These are phyloP conservation scores for Oidium heveae DNA, from an alignment of 2,329 filamentous ascomycete species.

Conservation along the genomic window DNA sequence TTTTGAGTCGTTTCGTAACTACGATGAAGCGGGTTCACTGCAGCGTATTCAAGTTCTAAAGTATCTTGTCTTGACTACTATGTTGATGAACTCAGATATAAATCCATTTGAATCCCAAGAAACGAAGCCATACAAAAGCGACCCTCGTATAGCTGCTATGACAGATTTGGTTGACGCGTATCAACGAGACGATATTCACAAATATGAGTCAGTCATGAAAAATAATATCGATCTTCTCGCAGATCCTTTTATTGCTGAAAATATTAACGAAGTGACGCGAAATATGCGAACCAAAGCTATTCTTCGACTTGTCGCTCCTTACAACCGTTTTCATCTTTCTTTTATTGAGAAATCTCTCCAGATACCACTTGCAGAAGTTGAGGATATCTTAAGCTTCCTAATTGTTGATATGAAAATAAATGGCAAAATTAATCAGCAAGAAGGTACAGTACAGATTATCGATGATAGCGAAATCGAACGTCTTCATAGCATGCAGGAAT, in stretches of 20 bases:
- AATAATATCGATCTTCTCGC: slow-evolving; percentile 71
- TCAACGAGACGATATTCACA: slow-evolving; percentile 79
- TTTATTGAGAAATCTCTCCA: slow-evolving; percentile 78
- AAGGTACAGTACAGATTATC: slow-evolving; percentile 59
- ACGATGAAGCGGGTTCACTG: slow-evolving; percentile 89
- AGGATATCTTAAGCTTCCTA: slow-evolving; percentile 85
- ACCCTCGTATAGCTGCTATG: slow-evolving; percentile 89
- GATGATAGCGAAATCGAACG: slow-evolving; percentile 50
- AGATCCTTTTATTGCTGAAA: slow-evolving; percentile 92
- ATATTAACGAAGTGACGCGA: slow-evolving; percentile 94
- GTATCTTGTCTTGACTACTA: slow-evolving; percentile 85
- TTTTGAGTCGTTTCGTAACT: slow-evolving; percentile 96
- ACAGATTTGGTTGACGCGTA: slow-evolving; percentile 92
- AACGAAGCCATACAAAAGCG: slow-evolving; percentile 92
- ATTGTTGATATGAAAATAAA: slow-evolving; percentile 75
- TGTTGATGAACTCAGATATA: slow-evolving; percentile 97
- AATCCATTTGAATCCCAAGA: slow-evolving; percentile 98
- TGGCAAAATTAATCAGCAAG: slow-evolving; percentile 73
- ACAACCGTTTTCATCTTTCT: slow-evolving; percentile 67
- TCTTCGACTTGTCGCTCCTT: slow-evolving; percentile 77
- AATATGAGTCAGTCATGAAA: slow-evolving; percentile 69
- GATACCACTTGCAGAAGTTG: slow-evolving; percentile 64
- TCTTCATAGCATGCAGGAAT: slow-evolving; percentile 43
- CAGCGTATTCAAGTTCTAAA: slow-evolving; percentile 94
- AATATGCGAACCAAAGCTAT: slow-evolving; percentile 96